Conservation (phyloP, 176 grass and related monocot species). For the Panicum miliaceum region DNA sequence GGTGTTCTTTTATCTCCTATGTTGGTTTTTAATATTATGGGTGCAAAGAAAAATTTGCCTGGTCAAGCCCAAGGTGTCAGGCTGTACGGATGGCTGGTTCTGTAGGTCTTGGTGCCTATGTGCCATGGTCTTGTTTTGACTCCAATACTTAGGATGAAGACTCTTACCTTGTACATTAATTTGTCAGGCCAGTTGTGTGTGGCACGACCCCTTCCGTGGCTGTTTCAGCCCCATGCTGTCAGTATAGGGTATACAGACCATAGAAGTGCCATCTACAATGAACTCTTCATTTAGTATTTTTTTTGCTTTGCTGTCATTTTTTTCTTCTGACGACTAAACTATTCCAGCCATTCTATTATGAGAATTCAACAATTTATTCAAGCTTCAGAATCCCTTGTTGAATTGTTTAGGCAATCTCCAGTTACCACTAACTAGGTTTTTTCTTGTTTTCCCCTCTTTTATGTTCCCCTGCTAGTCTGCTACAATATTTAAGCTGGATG, state of each 20-base stretch:
- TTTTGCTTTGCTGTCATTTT: not conserved
- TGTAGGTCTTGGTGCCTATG: not conserved
- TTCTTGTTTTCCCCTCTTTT: not conserved
- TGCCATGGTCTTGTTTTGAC: not conserved
- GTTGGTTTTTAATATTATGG: slow-evolving; percentile 34
- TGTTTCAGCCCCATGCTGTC: not conserved
- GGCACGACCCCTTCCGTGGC: not conserved
- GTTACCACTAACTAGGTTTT: not conserved
- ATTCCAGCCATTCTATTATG: not conserved
- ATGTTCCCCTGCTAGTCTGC: not conserved
- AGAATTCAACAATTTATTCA: not conserved
- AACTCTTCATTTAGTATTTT: not conserved
- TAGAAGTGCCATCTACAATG: not conserved
- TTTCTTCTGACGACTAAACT: slow-evolving; percentile 5
- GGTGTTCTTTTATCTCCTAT: slow-evolving; percentile 21
- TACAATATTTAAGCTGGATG: not conserved
- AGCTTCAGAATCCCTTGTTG: not conserved
- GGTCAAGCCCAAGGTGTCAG: not conserved
- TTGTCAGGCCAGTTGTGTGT: not conserved
- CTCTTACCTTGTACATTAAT: not conserved
- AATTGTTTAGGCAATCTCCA: slow-evolving; percentile 11
- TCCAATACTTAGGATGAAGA: not conserved
- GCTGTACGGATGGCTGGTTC: not conserved
- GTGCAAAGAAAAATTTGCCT: not conserved
- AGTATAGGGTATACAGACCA: not conserved